Conservation (phyloP, 148 eudicot genomes). For the Cornus kousa region DNA sequence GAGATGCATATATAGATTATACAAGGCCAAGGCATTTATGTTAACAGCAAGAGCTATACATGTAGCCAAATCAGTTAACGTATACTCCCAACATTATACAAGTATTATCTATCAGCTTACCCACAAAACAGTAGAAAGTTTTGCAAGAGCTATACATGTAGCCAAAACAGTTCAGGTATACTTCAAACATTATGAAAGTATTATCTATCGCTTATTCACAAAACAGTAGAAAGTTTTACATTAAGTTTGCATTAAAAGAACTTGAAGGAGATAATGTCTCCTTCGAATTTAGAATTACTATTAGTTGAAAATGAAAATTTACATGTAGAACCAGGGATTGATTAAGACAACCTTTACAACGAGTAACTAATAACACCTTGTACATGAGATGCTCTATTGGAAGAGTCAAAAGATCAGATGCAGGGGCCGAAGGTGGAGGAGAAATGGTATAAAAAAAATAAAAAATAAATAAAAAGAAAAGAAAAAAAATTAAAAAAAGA, state of each 20-base stretch:
- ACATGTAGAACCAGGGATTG: background rate
- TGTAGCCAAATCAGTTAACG: background rate
- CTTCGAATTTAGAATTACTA: background rate
- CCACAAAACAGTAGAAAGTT: background rate
- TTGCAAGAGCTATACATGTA: background rate
- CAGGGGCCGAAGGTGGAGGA: no score
- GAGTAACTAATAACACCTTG: background rate
- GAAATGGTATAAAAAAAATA: no score
- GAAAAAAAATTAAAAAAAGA: no score
- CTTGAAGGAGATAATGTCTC: background rate
- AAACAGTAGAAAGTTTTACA: background rate
- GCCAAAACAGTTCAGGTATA: background rate
- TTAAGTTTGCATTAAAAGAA: background rate
- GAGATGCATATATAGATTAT: no score
- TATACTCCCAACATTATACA: background rate
- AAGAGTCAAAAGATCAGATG: no score
- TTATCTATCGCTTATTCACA: background rate
- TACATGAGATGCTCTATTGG: background rate
- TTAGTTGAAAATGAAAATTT: background rate
- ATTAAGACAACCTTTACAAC: background rate
- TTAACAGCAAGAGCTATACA: constrained; percentile 2
- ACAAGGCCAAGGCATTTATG: background rate
- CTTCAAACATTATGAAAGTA: background rate
- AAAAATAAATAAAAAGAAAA: no score
- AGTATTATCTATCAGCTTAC: background rate